Conservation (phyloP, 306 rosid species). For the Elaeagnus macrophylla region DNA sequence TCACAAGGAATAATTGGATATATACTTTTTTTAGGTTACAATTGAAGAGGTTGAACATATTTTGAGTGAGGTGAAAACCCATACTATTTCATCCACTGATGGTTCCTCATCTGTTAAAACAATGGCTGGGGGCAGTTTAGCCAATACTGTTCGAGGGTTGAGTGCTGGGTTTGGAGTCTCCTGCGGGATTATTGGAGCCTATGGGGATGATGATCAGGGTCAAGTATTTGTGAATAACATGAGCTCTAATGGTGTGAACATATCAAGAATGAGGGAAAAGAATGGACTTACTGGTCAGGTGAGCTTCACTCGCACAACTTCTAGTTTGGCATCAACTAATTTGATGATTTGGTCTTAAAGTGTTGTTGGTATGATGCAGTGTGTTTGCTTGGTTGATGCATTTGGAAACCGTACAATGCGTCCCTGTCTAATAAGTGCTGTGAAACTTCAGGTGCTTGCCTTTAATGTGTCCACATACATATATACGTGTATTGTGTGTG, state of each 20-base stretch:
- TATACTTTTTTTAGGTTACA: slow-evolving; percentile 41
- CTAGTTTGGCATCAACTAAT: not conserved
- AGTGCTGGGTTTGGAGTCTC: slow-evolving; percentile 64
- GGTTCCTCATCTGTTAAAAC: slow-evolving; percentile 41
- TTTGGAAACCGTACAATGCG: slow-evolving; percentile 90
- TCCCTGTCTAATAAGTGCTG: slow-evolving; percentile 84
- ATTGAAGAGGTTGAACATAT: slow-evolving; percentile 60
- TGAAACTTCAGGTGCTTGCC: slow-evolving; percentile 64
- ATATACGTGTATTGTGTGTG: not conserved
- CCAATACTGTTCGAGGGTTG: slow-evolving; percentile 81
- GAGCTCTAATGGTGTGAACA: slow-evolving; percentile 55
- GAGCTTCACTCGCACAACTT: slow-evolving; percentile 12
- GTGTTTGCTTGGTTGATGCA: slow-evolving; percentile 92
- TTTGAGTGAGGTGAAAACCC: slow-evolving; percentile 39
- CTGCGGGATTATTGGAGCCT: slow-evolving; percentile 74
- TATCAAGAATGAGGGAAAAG: slow-evolving; percentile 65
- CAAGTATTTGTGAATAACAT: slow-evolving; percentile 64
- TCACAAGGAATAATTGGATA: not conserved
- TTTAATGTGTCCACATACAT: slow-evolving; percentile 2
- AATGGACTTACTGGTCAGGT: slow-evolving; percentile 89
- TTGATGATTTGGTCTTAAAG: not conserved
- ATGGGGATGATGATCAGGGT: slow-evolving; percentile 79
- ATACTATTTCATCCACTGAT: slow-evolving; percentile 23
- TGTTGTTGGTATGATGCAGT: slow-evolving; percentile 39
- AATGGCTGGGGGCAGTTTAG: slow-evolving; percentile 87